A percentile compares a stretch with the other conserved stretches of the same genome.
Evolutionary conservation across 2,329 filamentous ascomycete genomes (phyloP).

Genomic region (Arthrobotrys conoides): DNA sequence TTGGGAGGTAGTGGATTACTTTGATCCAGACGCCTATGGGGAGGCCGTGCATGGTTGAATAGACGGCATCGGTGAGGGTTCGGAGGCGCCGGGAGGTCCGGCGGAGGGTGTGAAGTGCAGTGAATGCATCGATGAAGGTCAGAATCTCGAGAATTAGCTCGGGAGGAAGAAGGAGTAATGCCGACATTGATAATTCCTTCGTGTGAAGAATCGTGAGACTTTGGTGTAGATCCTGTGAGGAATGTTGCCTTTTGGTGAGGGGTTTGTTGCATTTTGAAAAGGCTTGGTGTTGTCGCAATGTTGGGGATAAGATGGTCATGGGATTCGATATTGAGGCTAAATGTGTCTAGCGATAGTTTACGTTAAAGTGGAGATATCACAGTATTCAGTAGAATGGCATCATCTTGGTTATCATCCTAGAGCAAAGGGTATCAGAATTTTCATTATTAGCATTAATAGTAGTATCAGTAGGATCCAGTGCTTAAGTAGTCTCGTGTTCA

Average conservation of each 20-base stretch:
- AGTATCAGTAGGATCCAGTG: too few species aligned
- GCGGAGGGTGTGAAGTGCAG: background rate
- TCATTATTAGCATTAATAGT: too few species aligned
- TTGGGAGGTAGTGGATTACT: background rate
- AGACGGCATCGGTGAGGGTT: background rate
- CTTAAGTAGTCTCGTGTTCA: too few species aligned
- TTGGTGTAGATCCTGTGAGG: too few species aligned
- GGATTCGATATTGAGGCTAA: too few species aligned
- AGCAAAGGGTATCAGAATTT: too few species aligned
- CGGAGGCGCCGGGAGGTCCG: background rate
- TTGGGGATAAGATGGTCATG: too few species aligned
- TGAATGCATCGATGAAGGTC: background rate
- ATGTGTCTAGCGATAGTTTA: too few species aligned
- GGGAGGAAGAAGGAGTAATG: background rate
- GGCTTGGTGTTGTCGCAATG: background rate
- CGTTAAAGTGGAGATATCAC: too few species aligned
- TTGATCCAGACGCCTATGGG: background rate
- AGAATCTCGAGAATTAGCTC: background rate
- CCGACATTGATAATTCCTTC: background rate
- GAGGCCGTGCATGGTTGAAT: background rate
- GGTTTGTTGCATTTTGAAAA: too few species aligned
- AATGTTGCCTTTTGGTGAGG: conserved; percentile 1
- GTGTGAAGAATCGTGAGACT: background rate
- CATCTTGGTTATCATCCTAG: too few species aligned
- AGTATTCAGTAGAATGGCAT: too few species aligned